phyloP scores from a whole-genome alignment of 2,329 filamentous ascomycete species.

The Atkinsonella texensis region DNA sequence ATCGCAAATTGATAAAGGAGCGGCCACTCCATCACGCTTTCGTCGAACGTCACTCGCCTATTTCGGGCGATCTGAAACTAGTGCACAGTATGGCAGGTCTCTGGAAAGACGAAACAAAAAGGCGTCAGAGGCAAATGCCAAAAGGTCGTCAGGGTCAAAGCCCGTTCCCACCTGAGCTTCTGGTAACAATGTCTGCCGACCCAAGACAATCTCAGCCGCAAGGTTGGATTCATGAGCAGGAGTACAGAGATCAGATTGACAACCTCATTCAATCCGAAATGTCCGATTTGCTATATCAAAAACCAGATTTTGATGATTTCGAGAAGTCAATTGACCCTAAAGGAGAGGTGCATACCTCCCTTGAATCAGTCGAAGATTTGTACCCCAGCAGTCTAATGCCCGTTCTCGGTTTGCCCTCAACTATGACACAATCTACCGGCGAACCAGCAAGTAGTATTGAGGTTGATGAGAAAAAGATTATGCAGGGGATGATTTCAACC shows the following conservation, averaged over 20 bases:
- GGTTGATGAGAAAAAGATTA: slow-evolving; percentile 52
- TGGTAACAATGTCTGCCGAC: slow-evolving; percentile 84
- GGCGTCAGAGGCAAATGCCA: slow-evolving; percentile 62
- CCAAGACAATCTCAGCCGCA: slow-evolving; percentile 56
- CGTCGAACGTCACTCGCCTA: slow-evolving; percentile 54
- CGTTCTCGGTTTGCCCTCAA: slow-evolving; percentile 29
- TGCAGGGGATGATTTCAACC: slow-evolving; percentile 32
- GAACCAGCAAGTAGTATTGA: slow-evolving; percentile 39
- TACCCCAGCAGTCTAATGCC: slow-evolving; percentile 54
- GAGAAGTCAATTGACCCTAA: slow-evolving; percentile 41
- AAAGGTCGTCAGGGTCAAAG: slow-evolving; percentile 52
- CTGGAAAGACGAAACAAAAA: slow-evolving; percentile 80
- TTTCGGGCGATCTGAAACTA: slow-evolving; percentile 60
- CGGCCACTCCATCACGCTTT: slow-evolving; percentile 83
- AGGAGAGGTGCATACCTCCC: slow-evolving; percentile 55
- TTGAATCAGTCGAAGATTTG: slow-evolving; percentile 80
- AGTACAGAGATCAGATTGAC: slow-evolving; percentile 56
- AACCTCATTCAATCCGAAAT: slow-evolving; percentile 54
- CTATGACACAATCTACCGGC: slow-evolving; percentile 25
- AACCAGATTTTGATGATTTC: slow-evolving; percentile 54
- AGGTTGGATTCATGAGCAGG: slow-evolving; percentile 89
- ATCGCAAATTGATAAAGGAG: slow-evolving; percentile 62
- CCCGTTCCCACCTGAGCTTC: slow-evolving; percentile 67
- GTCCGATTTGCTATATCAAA: slow-evolving; percentile 23
- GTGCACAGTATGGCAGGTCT: slow-evolving; percentile 90